A percentile compares a stretch with the other conserved stretches of the same genome.
Evolutionary conservation across 768 basidiomycete genomes (phyloP).

Genomic region (Leccinum uliginosum): DNA sequence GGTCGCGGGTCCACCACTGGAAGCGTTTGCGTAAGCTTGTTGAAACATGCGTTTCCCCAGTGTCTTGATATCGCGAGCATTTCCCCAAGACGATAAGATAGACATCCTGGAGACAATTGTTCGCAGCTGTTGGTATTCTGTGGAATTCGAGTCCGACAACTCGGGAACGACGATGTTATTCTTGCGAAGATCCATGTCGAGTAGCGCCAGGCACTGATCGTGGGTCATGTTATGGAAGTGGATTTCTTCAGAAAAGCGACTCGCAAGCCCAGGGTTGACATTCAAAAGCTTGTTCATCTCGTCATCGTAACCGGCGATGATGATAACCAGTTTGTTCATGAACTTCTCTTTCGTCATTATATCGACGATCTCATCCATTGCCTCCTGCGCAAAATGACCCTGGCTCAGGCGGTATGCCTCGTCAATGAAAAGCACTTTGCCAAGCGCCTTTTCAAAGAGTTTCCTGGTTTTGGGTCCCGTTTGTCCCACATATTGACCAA

Average conservation of each 20-base stretch:
- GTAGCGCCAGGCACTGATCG: slow-evolving; percentile 45
- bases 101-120: slow-evolving; percentile 37
- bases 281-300: slow-evolving; percentile 60
- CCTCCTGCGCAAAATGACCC: slow-evolving; percentile 65
- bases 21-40: slow-evolving; percentile 11
- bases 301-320: slow-evolving; percentile 66
- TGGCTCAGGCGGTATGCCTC: slow-evolving; percentile 64
- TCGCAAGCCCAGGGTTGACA: slow-evolving; percentile 60
- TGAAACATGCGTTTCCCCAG: slow-evolving; percentile 31
- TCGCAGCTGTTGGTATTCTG: slow-evolving; percentile 10
- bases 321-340: slow-evolving; percentile 56
- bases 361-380: slow-evolving; percentile 66
- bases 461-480: slow-evolving; percentile 64
- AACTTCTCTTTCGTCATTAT: slow-evolving; percentile 56
- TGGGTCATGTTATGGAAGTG: slow-evolving; percentile 49
- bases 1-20: not conserved
- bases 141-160: slow-evolving; percentile 15
- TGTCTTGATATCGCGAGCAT: slow-evolving; percentile 60
- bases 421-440: slow-evolving; percentile 66
- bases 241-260: slow-evolving; percentile 63
- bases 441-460: slow-evolving; percentile 60
- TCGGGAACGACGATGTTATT: slow-evolving; percentile 35
- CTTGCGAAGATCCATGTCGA: slow-evolving; percentile 45
- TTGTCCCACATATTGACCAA: slow-evolving; percentile 67
- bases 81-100: slow-evolving; percentile 56